A percentile compares a stretch with the other conserved stretches of the same genome.
phyloP scores from a whole-genome alignment of 805 yeast genomes.

The Hanseniaspora singularis region DNA sequence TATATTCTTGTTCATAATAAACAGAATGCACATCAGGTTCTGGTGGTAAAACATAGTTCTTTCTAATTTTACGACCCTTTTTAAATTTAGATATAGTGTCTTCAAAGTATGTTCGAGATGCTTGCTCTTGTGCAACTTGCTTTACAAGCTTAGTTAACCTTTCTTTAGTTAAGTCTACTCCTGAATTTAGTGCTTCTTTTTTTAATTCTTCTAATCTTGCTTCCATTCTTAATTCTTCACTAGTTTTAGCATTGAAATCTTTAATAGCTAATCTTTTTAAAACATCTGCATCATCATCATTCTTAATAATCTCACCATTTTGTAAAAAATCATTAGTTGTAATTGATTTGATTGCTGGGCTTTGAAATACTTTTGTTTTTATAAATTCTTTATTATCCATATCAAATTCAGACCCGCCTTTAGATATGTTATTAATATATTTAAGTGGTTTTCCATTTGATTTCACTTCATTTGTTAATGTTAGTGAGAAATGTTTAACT shows the following conservation, averaged over 20 bases:
- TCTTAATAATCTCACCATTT: not conserved
- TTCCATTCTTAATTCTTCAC: slow-evolving; percentile 16
- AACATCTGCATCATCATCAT: not conserved
- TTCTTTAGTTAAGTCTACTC: not conserved
- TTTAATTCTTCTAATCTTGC: not conserved
- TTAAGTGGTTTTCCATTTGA: no score
- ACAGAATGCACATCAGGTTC: slow-evolving; percentile 1
- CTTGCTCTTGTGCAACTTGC: slow-evolving; percentile 9
- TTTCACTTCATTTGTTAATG: not conserved
- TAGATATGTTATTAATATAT: no score
- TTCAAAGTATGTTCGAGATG: not conserved
- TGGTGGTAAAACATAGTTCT: slow-evolving; percentile 16
- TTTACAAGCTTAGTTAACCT: not conserved
- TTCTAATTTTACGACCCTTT: slow-evolving; percentile 15
- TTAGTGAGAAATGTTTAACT: not conserved
- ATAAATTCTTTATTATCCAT: not conserved
- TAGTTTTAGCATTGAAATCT: slow-evolving; percentile 14
- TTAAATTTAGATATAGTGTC: not conserved
- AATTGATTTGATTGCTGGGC: no score
- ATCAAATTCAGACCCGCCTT: not conserved
- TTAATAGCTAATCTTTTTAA: slow-evolving; percentile 5
- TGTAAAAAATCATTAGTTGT: not conserved
- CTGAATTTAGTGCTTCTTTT: not conserved
- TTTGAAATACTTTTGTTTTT: no score
- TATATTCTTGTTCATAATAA: slow-evolving; percentile 3